These are phyloP conservation scores for Thelephora ganbajun DNA, from an alignment of 768 basidiomycete species.

Conservation along the genomic window DNA sequence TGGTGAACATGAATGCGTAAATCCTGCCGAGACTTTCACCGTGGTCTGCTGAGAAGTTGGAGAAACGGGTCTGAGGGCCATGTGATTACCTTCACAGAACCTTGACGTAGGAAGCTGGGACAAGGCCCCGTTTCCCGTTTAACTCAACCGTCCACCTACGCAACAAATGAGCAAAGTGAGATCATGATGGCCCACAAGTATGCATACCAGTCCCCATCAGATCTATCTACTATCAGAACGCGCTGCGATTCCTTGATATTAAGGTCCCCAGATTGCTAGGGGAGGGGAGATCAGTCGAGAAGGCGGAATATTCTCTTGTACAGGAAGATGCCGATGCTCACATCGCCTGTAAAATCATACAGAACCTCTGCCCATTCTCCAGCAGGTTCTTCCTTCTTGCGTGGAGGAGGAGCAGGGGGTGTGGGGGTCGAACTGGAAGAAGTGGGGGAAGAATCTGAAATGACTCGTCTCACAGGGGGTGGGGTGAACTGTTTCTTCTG, in stretches of 20 bases:
- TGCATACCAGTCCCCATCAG: conserved; percentile 65
- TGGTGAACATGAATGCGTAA: too few species aligned
- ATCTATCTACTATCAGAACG: conserved; percentile 49
- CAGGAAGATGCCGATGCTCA: conserved; percentile 15
- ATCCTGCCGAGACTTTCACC: too few species aligned
- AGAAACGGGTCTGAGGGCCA: too few species aligned
- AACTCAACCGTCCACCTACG: conserved; percentile 18
- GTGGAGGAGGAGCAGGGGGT: conserved; percentile 15
- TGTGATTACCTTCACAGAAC: conserved; percentile 5
- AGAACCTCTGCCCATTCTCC: conserved; percentile 71
- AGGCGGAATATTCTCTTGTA: not conserved
- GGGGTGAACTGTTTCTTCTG: conserved; percentile 37
- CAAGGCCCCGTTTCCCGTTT: conserved; percentile 14
- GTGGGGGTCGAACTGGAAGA: conserved; percentile 3
- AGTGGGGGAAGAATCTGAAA: conserved; percentile 10
- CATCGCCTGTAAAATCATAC: conserved; percentile 61
- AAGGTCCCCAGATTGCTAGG: conserved; percentile 59
- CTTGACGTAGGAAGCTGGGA: conserved; percentile 18
- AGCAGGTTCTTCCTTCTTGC: conserved; percentile 22
- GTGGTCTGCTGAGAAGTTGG: too few species aligned
- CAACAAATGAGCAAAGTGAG: not conserved
- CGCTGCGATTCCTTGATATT: conserved; percentile 39
- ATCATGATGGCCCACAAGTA: not conserved
- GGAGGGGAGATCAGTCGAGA: not conserved
- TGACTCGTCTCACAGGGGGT: conserved; percentile 26